A percentile compares a stretch with the other conserved stretches of the same genome.
These are phyloP conservation scores for Yarrowia galli DNA, from an alignment of 1,139 yeast genomes.

Conservation along the genomic window DNA sequence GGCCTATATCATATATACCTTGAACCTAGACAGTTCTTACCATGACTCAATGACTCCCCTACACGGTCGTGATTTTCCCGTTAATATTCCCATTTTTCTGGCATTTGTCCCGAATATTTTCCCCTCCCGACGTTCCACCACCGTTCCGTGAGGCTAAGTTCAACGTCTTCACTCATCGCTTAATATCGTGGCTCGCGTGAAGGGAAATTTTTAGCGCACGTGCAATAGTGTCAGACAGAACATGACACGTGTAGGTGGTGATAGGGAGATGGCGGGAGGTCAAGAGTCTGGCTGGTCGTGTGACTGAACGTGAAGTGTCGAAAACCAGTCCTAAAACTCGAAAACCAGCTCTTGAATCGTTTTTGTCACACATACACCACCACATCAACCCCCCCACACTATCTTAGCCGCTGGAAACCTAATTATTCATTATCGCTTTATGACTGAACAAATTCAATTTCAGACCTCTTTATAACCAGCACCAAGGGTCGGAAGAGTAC, in stretches of 20 bases:
- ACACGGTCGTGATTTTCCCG: neutral
- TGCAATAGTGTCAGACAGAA: constrained; percentile 11
- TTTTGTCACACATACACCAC: too few species aligned
- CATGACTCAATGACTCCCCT: too few species aligned
- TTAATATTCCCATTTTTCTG: neutral
- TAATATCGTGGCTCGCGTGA: constrained; percentile 19
- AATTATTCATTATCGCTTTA: constrained; percentile 11
- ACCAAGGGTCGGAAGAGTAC: neutral
- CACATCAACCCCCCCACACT: constrained; percentile 1
- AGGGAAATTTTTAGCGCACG: constrained; percentile 34
- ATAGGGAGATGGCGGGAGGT: neutral
- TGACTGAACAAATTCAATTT: neutral
- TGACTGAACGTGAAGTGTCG: too few species aligned
- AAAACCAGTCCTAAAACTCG: neutral
- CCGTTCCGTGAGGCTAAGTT: neutral
- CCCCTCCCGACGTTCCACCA: neutral
- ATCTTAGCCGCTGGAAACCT: constrained; percentile 20
- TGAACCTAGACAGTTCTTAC: too few species aligned
- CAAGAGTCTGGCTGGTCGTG: too few species aligned
- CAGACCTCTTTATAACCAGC: neutral
- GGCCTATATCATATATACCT: too few species aligned
- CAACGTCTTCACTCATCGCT: constrained; percentile 17
- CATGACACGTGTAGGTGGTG: neutral
- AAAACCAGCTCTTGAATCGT: too few species aligned
- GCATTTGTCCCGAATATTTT: neutral